Base-by-base conservation (phyloP, 129 eudicot species). In the Centaurea solstitialis region DNA sequence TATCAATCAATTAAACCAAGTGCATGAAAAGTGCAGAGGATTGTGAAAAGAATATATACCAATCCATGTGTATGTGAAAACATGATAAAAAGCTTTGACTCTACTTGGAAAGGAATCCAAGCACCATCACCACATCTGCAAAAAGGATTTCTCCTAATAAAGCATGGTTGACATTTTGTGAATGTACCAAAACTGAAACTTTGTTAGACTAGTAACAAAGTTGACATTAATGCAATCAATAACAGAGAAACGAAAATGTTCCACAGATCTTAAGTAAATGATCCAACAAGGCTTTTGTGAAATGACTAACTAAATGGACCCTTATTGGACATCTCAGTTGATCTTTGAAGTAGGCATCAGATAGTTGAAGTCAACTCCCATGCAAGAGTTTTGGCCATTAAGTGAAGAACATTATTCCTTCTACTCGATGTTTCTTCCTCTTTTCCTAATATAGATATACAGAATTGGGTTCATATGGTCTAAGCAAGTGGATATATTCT, bases 331-430 rank as follows among this genome's bases (percentile, higher is more conserved):
- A 26, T 4, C 9, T 68, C 73, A 43, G 17, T 43, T 43, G 11
- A 43, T 43, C 53, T 10, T 68, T 30, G 10, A 68, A 68, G 73
- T 43, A 28, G 43, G 33, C 43, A 68, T 68, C 73, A 68, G 6
- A 68, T 30, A 28, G 43, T 43, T 43, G 37, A 40, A 73, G 65
- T 73, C 76, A 73, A 73, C 76, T 30, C 18, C 64, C 64, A 73
- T 73, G 64, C 64, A 45, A 74, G 9, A 28, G 5, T 74, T 13
- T 23, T 23, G 21, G 40, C 37, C 53, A 9, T 43, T 10, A 7
- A 43, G 10, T 43, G 53, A 43, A 43, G 53, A 43, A 10, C 53
- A 43, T 43, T 43, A 43, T 43, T 43, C 17, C 8, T 43, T 43
- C 3, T 43, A 43, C 17, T 43, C 17, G 17, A 17, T 43, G 53